Conservation (phyloP, 352 stramenopile species). For the Globisporangium sylvaticum region DNA sequence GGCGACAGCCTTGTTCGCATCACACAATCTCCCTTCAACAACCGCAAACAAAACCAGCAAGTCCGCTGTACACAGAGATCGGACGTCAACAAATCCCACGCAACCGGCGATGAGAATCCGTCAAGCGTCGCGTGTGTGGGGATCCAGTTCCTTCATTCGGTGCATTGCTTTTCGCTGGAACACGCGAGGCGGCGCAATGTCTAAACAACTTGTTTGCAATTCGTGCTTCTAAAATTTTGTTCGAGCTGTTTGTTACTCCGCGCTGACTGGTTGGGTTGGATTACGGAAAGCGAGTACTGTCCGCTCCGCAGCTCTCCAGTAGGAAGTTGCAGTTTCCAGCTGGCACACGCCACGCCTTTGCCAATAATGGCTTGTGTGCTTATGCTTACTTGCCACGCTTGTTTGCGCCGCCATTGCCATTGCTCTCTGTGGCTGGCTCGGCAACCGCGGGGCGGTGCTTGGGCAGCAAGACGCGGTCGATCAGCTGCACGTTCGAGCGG, state of each 20-base stretch:
- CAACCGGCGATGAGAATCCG: neutral
- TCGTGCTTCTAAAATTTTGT: neutral
- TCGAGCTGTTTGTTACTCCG: neutral
- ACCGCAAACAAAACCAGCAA: neutral
- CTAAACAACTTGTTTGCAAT: neutral
- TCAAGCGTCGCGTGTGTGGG: neutral
- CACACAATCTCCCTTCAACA: conserved; percentile 1
- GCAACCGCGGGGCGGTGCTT: conserved; percentile 20
- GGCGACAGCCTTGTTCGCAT: neutral
- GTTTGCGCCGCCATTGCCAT: neutral
- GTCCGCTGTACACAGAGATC: neutral
- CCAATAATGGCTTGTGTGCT: neutral
- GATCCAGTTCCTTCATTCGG: neutral
- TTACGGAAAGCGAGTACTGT: neutral
- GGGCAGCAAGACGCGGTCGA: conserved; percentile 62
- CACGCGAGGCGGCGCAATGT: neutral
- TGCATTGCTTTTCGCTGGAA: neutral
- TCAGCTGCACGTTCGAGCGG: conserved; percentile 77
- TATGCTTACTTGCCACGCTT: neutral
- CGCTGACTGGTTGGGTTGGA: neutral
- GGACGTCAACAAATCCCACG: neutral
- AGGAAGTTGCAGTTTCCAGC: neutral
- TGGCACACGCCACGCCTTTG: neutral
- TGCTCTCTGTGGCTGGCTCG: neutral
- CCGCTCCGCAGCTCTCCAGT: neutral